Evolutionary conservation across 495 filamentous ascomycete species (phyloP), one percentile per base, ranked within the genome.

Genomic region (Coniosporium apollinis): DNA sequence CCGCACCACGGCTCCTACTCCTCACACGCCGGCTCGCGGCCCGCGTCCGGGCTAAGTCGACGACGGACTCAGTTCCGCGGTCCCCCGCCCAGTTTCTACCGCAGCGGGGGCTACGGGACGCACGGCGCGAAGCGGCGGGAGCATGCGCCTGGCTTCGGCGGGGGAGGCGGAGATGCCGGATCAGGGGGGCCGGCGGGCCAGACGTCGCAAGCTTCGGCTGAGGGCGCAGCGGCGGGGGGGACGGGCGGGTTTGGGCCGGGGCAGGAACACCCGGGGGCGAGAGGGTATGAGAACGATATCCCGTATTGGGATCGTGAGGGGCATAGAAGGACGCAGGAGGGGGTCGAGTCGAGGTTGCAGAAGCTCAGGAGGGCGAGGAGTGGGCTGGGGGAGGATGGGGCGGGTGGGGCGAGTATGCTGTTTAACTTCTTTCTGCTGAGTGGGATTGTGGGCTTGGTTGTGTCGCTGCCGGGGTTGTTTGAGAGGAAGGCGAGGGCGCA

Each of bases 31-130:
- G 57, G 54, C 33, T 33, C 36, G 11, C 40, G 55, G 1, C 52
- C 52, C 1, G 52, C 58, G 0, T 80, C 73, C 18, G 89, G 91
- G 1, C 60, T 97, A 4, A 83, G 76, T 50, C 66, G 78, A 28
- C 69, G 89, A 10, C 65, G 82, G 0, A 64, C 72, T 0, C 61
- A 75, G 2, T 92, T 86, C 56, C 67, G 65, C 1, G 89, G 89
- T 0, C 86, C 89, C 6, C 87, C 89, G 37, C 87, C 89, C 0
- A 79, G 71, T 42, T 97, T 94, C 56, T 93, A 78, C 52, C 64
- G 70, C 13, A 72, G 66, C 35, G 86, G 83, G 1, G 85, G 82
- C 3, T 83, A 74, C 69, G 73, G 69, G 15, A 41, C 56, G 21
- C 62, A 72, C 28, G 38, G 47, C 10, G 53, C 59, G 30, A 70